These are phyloP conservation scores for Candida buenavistaensis DNA, from an alignment of 1,139 yeast genomes.

Conservation along the genomic window DNA sequence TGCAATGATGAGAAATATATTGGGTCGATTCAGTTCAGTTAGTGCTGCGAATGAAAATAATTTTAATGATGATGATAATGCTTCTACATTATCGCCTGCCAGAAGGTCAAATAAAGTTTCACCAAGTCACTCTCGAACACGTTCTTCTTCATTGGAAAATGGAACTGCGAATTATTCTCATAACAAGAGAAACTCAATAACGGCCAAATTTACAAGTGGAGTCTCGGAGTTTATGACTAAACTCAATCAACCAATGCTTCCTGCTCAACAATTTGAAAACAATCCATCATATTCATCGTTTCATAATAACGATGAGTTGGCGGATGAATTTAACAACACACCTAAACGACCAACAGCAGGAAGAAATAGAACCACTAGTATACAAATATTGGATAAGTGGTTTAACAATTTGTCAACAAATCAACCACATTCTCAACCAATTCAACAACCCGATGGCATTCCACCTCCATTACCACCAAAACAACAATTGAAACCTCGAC, in stretches of 20 bases:
- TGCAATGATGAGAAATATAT: slow-evolving; percentile 24
- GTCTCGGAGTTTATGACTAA: slow-evolving; percentile 47
- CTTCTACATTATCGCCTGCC: slow-evolving; percentile 14
- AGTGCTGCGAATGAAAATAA: slow-evolving; percentile 14
- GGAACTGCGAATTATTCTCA: slow-evolving; percentile 10
- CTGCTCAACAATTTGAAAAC: slow-evolving; percentile 15
- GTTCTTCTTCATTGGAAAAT: slow-evolving; percentile 39
- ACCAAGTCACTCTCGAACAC: slow-evolving; percentile 36
- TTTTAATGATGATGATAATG: slow-evolving; percentile 3
- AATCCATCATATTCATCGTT: slow-evolving; percentile 31
- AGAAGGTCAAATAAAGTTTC: slow-evolving; percentile 30
- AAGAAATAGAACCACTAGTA: slow-evolving; percentile 39
- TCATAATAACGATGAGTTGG: slow-evolving; percentile 32
- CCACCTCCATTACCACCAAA: slow-evolving; percentile 4
- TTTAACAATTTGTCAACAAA: slow-evolving; percentile 30
- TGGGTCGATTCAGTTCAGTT: slow-evolving; percentile 33
- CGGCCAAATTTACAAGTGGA: slow-evolving; percentile 42
- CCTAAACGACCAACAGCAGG: slow-evolving; percentile 22
- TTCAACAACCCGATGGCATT: slow-evolving; percentile 1
- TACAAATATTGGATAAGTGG: slow-evolving; percentile 49
- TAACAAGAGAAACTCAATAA: slow-evolving; percentile 32
- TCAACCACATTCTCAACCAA: slow-evolving; percentile 5
- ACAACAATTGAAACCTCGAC: slow-evolving; percentile 4
- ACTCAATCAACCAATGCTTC: slow-evolving; percentile 22
- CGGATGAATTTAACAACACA: slow-evolving; percentile 14